Conservation (phyloP, 495 filamentous ascomycete genomes). For the Eremomyces bilateralis region DNA sequence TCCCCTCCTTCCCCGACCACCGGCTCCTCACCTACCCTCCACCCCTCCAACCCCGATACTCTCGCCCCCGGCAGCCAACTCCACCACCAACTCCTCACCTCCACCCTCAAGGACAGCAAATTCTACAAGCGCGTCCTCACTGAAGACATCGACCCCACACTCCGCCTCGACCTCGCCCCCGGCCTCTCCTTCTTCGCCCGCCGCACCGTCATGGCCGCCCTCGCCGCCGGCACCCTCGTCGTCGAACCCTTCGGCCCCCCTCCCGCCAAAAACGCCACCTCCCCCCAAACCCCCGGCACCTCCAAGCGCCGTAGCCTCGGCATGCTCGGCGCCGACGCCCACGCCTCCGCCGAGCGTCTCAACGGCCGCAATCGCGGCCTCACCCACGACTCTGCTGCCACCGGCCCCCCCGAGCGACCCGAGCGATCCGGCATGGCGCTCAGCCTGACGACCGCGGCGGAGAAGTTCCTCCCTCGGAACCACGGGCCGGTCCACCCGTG, state of each 20-base stretch:
- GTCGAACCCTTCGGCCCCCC: slow-evolving; percentile 61
- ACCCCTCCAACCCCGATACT: slow-evolving; percentile 2
- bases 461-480: slow-evolving; percentile 25
- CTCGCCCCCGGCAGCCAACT: slow-evolving; percentile 2
- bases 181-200: slow-evolving; percentile 85
- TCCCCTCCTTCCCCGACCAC: slow-evolving; percentile 17
- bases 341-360: too few species aligned
- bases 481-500: slow-evolving; percentile 42
- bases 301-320: too few species aligned
- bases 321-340: too few species aligned
- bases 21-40: slow-evolving; percentile 3
- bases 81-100: slow-evolving; percentile 13
- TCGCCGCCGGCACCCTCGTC: slow-evolving; percentile 67
- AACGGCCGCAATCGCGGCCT: too few species aligned
- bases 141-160: slow-evolving; percentile 87
- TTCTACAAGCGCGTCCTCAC: slow-evolving; percentile 77
- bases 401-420: too few species aligned
- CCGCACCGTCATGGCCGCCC: slow-evolving; percentile 56
- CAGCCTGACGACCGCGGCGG: too few species aligned
- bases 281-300: too few species aligned
- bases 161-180: slow-evolving; percentile 71
- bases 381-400: too few species aligned
- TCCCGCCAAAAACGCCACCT: background rate
- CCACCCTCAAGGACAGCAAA: slow-evolving; percentile 55
- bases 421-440: too few species aligned